These are phyloP conservation scores for Arthrobotrys conoides DNA, from an alignment of 2,329 filamentous ascomycete genomes.

Conservation along the genomic window DNA sequence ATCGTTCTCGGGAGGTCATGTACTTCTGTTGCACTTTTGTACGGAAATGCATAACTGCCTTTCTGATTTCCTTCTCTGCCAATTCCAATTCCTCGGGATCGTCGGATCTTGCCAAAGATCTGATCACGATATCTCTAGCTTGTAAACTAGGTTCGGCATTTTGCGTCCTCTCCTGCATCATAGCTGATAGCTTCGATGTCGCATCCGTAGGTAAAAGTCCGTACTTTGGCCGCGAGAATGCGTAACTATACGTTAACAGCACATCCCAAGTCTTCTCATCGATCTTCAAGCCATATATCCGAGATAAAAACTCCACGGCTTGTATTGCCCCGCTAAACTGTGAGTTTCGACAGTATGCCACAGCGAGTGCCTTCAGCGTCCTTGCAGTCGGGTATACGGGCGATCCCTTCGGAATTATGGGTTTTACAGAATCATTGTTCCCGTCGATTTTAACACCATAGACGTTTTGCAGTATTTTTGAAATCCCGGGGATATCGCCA, in stretches of 20 bases:
- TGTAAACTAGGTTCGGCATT: constrained; percentile 40
- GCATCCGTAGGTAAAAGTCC: constrained; percentile 31
- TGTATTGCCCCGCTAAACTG: constrained; percentile 51
- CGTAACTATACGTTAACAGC: constrained; percentile 54
- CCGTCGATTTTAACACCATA: constrained; percentile 45
- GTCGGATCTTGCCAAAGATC: constrained; percentile 36
- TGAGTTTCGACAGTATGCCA: constrained; percentile 50
- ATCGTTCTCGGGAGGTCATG: constrained; percentile 36
- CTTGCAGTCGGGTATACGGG: constrained; percentile 45
- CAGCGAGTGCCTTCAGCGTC: constrained; percentile 37
- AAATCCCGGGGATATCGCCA: constrained; percentile 42
- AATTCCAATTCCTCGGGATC: constrained; percentile 40
- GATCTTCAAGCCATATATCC: constrained; percentile 38
- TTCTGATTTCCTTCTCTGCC: constrained; percentile 48
- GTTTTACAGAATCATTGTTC: constrained; percentile 24
- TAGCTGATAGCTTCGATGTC: constrained; percentile 32
- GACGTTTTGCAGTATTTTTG: constrained; percentile 42
- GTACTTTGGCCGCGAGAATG: constrained; percentile 51
- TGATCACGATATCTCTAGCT: constrained; percentile 53
- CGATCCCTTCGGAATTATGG: constrained; percentile 41
- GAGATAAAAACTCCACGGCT: constrained; percentile 43
- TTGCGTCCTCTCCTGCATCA: constrained; percentile 37
- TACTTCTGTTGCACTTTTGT: constrained; percentile 43
- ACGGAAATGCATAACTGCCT: constrained; percentile 39
- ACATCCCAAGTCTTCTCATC: constrained; percentile 54